Evolutionary conservation across 2,329 filamentous ascomycete genomes (phyloP).

Genomic region (Cladorrhinum sp.): DNA sequence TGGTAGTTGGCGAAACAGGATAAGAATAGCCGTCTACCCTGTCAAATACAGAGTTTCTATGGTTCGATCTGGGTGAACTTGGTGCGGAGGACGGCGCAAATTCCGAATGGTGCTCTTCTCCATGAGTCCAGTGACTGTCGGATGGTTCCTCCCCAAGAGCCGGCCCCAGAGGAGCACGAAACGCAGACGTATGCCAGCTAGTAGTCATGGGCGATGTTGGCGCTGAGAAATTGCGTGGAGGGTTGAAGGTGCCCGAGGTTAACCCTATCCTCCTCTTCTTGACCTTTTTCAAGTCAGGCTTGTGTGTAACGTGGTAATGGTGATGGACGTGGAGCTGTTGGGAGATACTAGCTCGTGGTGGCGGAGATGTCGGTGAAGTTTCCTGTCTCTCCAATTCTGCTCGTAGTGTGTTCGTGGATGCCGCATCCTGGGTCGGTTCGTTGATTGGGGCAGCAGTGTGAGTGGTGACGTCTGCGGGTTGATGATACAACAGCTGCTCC

Average conservation of each 20-base stretch:
- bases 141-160: constrained; percentile 31
- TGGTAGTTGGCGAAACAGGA: constrained; percentile 80
- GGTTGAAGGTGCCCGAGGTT: constrained; percentile 60
- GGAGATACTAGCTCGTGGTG: constrained; percentile 40
- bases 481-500: constrained; percentile 76
- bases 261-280: constrained; percentile 72
- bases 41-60: constrained; percentile 77
- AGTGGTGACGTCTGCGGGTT: constrained; percentile 56
- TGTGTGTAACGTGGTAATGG: constrained; percentile 75
- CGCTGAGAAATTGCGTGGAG: constrained; percentile 38
- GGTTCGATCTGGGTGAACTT: constrained; percentile 75
- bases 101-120: constrained; percentile 60
- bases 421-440: constrained; percentile 28
- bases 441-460: not conserved
- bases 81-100: constrained; percentile 70
- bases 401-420: constrained; percentile 55
- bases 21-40: constrained; percentile 66
- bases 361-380: constrained; percentile 36
- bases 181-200: constrained; percentile 38
- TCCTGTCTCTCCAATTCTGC: constrained; percentile 67
- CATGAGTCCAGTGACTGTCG: constrained; percentile 63
- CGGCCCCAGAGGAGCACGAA: constrained; percentile 46
- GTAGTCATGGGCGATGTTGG: constrained; percentile 43
- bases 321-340: constrained; percentile 91
- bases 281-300: constrained; percentile 58